Percentiles rank a stretch among this genome's conserved stretches.
Evolutionary conservation across 2,329 filamentous ascomycete species (phyloP).

Genomic region (Hypoxylon sp.): DNA sequence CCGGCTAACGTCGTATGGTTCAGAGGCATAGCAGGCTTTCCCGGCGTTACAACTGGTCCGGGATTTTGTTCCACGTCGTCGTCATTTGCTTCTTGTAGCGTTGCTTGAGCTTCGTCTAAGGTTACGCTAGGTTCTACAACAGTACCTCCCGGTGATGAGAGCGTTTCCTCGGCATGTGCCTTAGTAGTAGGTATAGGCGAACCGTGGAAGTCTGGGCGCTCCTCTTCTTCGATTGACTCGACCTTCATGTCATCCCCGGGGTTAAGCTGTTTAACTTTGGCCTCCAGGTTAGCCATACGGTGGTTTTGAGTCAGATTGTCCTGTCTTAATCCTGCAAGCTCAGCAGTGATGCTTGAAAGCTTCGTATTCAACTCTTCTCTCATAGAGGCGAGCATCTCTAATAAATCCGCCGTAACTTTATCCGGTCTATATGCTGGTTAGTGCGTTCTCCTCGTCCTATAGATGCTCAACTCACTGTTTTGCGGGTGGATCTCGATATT

Average conservation of each 20-base stretch:
- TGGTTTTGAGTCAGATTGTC: conserved; percentile 39
- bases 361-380: conserved; percentile 58
- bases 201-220: conserved; percentile 48
- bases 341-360: conserved; percentile 53
- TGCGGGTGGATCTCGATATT: conserved; percentile 90
- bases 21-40: conserved; percentile 79
- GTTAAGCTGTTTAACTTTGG: conserved; percentile 49
- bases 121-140: conserved; percentile 49
- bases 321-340: conserved; percentile 36
- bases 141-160: conserved; percentile 53
- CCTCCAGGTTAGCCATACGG: conserved; percentile 59
- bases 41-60: conserved; percentile 67
- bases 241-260: conserved; percentile 53
- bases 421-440: conserved; percentile 63
- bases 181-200: conserved; percentile 45
- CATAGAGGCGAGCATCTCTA: conserved; percentile 65
- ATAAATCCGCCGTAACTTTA: conserved; percentile 72
- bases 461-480: conserved; percentile 78
- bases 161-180: conserved; percentile 44
- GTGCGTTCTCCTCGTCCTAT: conserved; percentile 15
- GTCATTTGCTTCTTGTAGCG: conserved; percentile 56
- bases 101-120: conserved; percentile 53
- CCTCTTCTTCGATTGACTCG: conserved; percentile 55
- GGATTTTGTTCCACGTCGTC: conserved; percentile 68
- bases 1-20: conserved; percentile 95